Evolutionary conservation across 495 filamentous ascomycete species (phyloP).

Genomic region (Xylaria scruposa): DNA sequence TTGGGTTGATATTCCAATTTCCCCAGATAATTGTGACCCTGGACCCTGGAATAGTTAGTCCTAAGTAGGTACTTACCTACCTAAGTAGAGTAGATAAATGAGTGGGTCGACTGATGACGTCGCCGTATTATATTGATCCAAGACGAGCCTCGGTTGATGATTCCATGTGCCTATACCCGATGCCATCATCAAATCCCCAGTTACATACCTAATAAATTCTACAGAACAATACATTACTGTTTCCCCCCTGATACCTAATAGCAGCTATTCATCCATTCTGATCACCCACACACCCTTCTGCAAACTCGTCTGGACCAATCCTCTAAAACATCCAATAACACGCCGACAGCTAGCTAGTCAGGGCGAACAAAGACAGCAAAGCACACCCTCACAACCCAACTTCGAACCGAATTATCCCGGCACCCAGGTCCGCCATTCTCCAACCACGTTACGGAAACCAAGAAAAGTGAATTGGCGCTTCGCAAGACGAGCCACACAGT

Average conservation of each 20-base stretch:
- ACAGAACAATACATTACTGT: neutral
- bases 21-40: neutral
- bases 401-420: neutral
- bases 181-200: neutral
- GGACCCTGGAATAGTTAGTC: neutral
- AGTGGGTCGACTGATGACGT: neutral
- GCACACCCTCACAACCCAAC: conserved; percentile 8
- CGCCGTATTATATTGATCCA: neutral
- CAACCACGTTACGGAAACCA: conserved; percentile 18
- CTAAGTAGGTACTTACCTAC: too few relatives aligned
- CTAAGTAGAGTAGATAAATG: neutral
- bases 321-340: conserved; percentile 13
- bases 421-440: neutral
- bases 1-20: neutral
- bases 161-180: neutral
- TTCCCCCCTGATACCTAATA: neutral
- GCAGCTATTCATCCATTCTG: too few relatives aligned
- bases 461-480: conserved; percentile 7
- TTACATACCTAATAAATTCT: neutral
- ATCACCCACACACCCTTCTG: too few relatives aligned
- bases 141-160: neutral
- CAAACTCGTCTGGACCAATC: too few relatives aligned
- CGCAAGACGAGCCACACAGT: conserved; percentile 4
- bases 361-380: conserved; percentile 13
- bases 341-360: conserved; percentile 16